phyloP scores from a whole-genome alignment of 2,329 filamentous ascomycete genomes.

The Neopestalotiopsis clavispora region DNA sequence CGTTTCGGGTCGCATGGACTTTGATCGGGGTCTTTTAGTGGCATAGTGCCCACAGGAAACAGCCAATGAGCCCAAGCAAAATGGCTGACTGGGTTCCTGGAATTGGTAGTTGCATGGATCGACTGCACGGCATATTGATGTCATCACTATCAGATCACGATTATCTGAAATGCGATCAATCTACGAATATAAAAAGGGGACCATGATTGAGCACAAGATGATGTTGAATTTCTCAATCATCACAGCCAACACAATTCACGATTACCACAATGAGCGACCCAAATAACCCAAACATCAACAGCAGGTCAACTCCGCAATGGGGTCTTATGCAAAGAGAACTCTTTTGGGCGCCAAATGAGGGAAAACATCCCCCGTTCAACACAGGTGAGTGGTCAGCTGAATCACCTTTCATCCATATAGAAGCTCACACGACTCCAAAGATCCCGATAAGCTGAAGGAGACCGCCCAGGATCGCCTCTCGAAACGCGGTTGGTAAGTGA shows the following conservation, averaged over 20 bases:
- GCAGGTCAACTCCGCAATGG: constrained; percentile 34
- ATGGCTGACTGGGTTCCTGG: background rate
- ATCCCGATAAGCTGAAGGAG: constrained; percentile 63
- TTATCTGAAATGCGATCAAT: no score
- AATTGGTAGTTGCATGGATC: background rate
- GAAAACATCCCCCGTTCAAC: constrained; percentile 30
- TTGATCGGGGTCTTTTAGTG: background rate
- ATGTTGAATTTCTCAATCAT: background rate
- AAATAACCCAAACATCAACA: constrained; percentile 30
- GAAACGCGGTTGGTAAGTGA: constrained; percentile 55
- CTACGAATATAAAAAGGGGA: background rate
- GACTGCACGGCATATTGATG: constrained; percentile 5
- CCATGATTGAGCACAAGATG: background rate
- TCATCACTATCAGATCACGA: constrained; percentile 2
- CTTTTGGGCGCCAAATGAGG: constrained; percentile 34
- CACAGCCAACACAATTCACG: background rate
- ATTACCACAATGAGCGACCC: constrained; percentile 29
- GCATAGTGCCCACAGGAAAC: background rate
- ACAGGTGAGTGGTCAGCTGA: constrained; percentile 23
- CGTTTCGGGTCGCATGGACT: background rate
- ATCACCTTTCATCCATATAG: no score
- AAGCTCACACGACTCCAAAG: constrained; percentile 28
- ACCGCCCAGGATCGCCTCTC: constrained; percentile 60
- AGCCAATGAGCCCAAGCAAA: background rate
- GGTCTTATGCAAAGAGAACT: constrained; percentile 30